phyloP scores from a whole-genome alignment of 192 early-diverging fungal species.

The Entomortierella chlamydospora region DNA sequence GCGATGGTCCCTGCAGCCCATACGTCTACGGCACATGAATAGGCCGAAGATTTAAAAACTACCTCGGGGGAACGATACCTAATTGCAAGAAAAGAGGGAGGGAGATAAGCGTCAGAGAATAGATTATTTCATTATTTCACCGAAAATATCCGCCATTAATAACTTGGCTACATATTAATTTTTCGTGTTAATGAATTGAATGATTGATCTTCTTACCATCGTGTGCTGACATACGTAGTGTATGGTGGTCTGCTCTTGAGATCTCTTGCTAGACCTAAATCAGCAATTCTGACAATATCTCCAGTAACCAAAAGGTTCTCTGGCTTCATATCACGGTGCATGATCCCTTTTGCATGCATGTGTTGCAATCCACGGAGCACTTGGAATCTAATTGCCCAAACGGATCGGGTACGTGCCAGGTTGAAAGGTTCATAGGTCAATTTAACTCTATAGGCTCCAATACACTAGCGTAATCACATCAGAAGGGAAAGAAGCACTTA shows the following conservation, averaged over 20 bases:
- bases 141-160: too few relatives aligned
- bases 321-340: conserved; percentile 98
- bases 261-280: conserved; percentile 95
- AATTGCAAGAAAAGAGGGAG: background rate
- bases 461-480: too few relatives aligned
- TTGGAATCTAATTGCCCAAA: conserved; percentile 72
- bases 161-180: too few relatives aligned
- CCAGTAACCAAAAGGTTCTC: conserved; percentile 90
- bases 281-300: conserved; percentile 88
- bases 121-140: too few relatives aligned
- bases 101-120: background rate
- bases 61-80: conserved; percentile 98
- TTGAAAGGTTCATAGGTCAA: too few relatives aligned
- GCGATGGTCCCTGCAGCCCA: conserved; percentile 96
- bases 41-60: conserved; percentile 80
- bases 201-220: conserved; percentile 77
- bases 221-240: conserved; percentile 97
- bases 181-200: too few relatives aligned
- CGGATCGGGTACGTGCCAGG: too few relatives aligned
- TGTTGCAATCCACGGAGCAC: conserved; percentile 87
- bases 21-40: conserved; percentile 94
- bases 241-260: conserved; percentile 90
- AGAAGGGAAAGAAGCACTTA: too few relatives aligned
- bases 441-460: background rate
- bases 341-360: conserved; percentile 94